Evolutionary conservation across 1,284 basidiomycete genomes (phyloP), one percentile per base, ranked within the genome.

Genomic region (Puccinia triticina): DNA sequence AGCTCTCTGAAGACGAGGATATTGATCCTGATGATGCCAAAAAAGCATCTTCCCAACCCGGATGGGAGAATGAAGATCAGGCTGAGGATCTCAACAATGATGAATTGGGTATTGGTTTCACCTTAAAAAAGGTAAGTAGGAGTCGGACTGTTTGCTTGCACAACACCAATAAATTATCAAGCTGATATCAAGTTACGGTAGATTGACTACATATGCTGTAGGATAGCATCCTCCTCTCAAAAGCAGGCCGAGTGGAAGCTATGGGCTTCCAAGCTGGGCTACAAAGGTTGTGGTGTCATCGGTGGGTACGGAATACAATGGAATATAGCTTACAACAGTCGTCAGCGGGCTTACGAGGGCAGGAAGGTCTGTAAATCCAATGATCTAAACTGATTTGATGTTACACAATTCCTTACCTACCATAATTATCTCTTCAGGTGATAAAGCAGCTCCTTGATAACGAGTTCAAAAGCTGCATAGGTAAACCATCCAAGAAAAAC

Each of bases 371-470:
- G n/a, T n/a, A n/a, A n/a, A 46, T 40, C 34, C 8, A 14, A 8
- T 46, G 8, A n/a, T n/a, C n/a, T n/a, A n/a, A n/a, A n/a, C n/a
- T n/a, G n/a, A n/a, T n/a, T n/a, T n/a, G n/a, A n/a, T n/a, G n/a
- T n/a, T n/a, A n/a, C n/a, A n/a, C n/a, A n/a, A n/a, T n/a, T n/a
- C n/a, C n/a, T n/a, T n/a, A n/a, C n/a, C n/a, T n/a, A n/a, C n/a
- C n/a, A n/a, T n/a, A n/a, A n/a, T n/a, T n/a, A n/a, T n/a, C n/a
- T n/a, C n/a, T n/a, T n/a, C 64, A 67, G 64, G 64, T 67, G 34
- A 67, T 67, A 11, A 67, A 67, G 21, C 64, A 67, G 40, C 64
- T 67, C 8, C 34, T 67, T 40, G 34, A 67, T 14, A 67, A 67
- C 23, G 26, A 67, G 26, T 67, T 34, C 10, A 34, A 67, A 37